phyloP scores from a whole-genome alignment of 2,329 filamentous ascomycete species.

The Trichoderma hamatum region DNA sequence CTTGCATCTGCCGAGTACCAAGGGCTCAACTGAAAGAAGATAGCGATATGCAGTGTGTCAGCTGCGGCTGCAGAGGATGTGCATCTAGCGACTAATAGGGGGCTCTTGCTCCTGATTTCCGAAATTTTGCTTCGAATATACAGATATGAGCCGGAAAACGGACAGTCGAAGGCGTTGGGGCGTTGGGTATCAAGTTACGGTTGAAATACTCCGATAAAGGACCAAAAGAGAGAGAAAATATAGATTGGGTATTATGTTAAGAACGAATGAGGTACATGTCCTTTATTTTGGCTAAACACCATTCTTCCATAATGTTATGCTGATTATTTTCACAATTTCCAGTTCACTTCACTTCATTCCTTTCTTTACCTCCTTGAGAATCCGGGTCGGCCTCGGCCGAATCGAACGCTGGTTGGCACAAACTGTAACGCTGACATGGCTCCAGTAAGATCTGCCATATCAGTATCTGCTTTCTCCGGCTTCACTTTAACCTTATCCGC shows the following conservation, averaged over 20 bases:
- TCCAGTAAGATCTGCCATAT: slow-evolving; percentile 65
- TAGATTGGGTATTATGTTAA: slow-evolving; percentile 4
- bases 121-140: neutral
- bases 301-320: slow-evolving; percentile 39
- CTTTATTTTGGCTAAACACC: slow-evolving; percentile 39
- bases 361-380: slow-evolving; percentile 52
- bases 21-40: slow-evolving; percentile 87
- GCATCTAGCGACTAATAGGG: slow-evolving; percentile 72
- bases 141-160: neutral
- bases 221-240: neutral
- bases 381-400: slow-evolving; percentile 61
- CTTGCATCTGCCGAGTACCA: slow-evolving; percentile 94
- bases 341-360: slow-evolving; percentile 31
- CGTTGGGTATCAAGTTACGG: slow-evolving; percentile 22
- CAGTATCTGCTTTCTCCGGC: slow-evolving; percentile 44
- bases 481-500: slow-evolving; percentile 26
- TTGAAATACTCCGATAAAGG: slow-evolving; percentile 6
- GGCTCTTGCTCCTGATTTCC: neutral
- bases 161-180: slow-evolving; percentile 27
- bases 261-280: slow-evolving; percentile 42
- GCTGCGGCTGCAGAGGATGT: slow-evolving; percentile 90
- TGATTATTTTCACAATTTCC: slow-evolving; percentile 37
- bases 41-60: slow-evolving; percentile 90
- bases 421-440: slow-evolving; percentile 75
- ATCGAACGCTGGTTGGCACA: slow-evolving; percentile 67